Evolutionary conservation across 1,139 yeast species (phyloP).

Genomic region (Candida freyschussii): DNA sequence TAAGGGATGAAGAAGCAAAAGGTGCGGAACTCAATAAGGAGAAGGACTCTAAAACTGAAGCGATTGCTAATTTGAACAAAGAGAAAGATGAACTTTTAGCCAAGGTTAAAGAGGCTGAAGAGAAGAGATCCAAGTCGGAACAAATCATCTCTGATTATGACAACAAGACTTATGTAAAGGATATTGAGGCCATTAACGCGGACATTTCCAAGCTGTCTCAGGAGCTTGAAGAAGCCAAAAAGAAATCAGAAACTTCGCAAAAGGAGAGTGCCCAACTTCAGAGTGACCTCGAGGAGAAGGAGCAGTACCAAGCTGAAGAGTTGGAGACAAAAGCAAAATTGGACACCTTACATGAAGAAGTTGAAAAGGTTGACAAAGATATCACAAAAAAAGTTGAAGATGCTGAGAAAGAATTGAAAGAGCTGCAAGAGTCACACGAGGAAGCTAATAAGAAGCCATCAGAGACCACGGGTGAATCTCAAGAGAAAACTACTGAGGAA

Average conservation of each 20-base stretch:
- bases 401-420: constrained; percentile 17
- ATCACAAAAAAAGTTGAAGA: constrained; percentile 9
- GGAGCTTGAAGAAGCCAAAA: constrained; percentile 13
- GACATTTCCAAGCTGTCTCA: constrained; percentile 16
- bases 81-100: constrained; percentile 16
- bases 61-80: constrained; percentile 16
- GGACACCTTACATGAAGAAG: constrained; percentile 17
- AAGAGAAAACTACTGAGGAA: constrained; percentile 2
- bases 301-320: constrained; percentile 15
- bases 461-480: constrained; percentile 2
- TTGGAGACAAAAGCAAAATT: constrained; percentile 13
- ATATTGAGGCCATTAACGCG: constrained; percentile 16
- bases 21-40: constrained; percentile 16
- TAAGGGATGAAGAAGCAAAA: constrained; percentile 16
- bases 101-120: constrained; percentile 15
- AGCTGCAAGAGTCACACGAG: constrained; percentile 5
- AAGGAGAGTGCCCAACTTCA: constrained; percentile 9
- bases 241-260: constrained; percentile 11
- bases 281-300: constrained; percentile 10
- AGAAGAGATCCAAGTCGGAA: constrained; percentile 9
- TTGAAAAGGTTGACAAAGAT: constrained; percentile 9
- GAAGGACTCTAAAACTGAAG: constrained; percentile 12
- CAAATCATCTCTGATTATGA: constrained; percentile 14
- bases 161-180: constrained; percentile 12
- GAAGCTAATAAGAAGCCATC: neutral